phyloP scores from a whole-genome alignment of 352 stramenopile species.

The Pythium aphanidermatum region DNA sequence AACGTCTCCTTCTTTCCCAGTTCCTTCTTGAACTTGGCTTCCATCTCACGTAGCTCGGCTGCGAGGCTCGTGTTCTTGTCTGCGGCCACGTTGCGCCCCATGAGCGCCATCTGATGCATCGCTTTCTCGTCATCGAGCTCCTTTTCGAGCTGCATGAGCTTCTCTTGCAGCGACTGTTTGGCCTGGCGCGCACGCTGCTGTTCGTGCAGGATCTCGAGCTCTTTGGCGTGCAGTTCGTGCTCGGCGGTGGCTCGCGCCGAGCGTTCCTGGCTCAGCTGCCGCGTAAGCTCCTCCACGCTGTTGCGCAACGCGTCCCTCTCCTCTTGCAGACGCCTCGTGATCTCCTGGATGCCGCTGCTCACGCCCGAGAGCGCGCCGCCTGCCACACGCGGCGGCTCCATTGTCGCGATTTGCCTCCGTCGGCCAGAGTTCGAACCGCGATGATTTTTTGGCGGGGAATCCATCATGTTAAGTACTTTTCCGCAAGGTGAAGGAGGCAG shows the following conservation, averaged over 20 bases:
- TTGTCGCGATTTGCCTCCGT: neutral
- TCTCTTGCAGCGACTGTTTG: constrained; percentile 40
- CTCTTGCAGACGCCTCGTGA: constrained; percentile 56
- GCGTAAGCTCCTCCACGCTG: constrained; percentile 47
- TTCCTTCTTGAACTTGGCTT: constrained; percentile 60
- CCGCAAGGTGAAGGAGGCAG: too few species aligned
- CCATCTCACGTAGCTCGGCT: constrained; percentile 40
- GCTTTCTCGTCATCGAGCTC: constrained; percentile 54
- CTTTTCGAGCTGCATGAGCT: constrained; percentile 42
- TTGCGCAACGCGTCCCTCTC: constrained; percentile 44
- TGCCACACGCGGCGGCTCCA: neutral
- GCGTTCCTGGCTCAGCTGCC: constrained; percentile 34
- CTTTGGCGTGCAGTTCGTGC: constrained; percentile 54
- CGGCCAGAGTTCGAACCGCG: neutral
- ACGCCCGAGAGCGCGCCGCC: too few species aligned
- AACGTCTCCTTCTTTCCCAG: constrained; percentile 53
- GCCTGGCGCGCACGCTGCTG: constrained; percentile 52
- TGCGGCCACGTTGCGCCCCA: constrained; percentile 39
- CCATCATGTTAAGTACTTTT: neutral
- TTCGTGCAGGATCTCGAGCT: constrained; percentile 61
- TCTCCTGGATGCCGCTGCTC: constrained; percentile 31
- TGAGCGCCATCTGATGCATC: constrained; percentile 43
- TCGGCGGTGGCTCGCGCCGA: constrained; percentile 31
- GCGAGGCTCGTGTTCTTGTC: constrained; percentile 51
- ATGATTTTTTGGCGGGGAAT: constrained; percentile 15